Evolutionary conservation across 108 stramenopile species (phyloP).

Genomic region (Fragilaria radians): DNA sequence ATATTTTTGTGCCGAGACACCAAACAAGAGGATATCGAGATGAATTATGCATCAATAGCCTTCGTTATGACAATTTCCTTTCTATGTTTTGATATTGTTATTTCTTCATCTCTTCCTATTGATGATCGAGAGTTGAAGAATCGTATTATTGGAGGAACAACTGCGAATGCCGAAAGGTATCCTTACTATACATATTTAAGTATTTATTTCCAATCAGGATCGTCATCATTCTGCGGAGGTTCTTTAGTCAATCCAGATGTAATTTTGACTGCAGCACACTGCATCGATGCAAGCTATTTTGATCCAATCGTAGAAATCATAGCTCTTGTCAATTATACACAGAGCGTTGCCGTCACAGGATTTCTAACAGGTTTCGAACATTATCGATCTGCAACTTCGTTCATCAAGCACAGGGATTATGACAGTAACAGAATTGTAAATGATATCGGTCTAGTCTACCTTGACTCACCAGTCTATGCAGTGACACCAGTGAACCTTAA

Average conservation of each 20-base stretch:
- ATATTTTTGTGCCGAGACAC: no score
- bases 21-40: no score
- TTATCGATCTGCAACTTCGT: neutral
- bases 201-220: neutral
- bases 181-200: neutral
- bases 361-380: neutral
- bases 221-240: neutral
- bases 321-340: neutral
- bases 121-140: neutral
- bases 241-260: constrained; percentile 13
- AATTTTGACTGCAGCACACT: constrained; percentile 25
- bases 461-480: constrained; percentile 1
- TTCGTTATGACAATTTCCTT: no score
- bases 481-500: constrained; percentile 15
- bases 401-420: constrained; percentile 27
- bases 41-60: no score
- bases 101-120: neutral
- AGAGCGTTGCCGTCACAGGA: no score
- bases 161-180: neutral
- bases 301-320: neutral
- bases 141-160: neutral
- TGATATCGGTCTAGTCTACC: constrained; percentile 31
- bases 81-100: no score
- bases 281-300: neutral
- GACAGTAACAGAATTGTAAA: constrained; percentile 5